phyloP scores from a whole-genome alignment of 768 basidiomycete genomes.

The Scleroderma citrinum region DNA sequence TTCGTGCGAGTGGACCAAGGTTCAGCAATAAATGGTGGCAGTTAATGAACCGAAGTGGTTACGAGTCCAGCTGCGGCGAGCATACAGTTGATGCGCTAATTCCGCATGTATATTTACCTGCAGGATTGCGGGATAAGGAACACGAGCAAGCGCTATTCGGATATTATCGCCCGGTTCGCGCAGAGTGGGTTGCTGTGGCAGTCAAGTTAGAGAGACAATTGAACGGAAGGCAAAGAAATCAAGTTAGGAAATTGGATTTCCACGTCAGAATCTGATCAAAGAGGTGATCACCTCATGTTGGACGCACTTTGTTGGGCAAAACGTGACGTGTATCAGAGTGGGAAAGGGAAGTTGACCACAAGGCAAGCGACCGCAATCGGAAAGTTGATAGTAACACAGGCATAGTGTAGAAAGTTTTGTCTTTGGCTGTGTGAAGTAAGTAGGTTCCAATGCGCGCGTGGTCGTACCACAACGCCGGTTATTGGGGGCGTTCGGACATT shows the following conservation, averaged over 20 bases:
- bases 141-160: constrained; percentile 21
- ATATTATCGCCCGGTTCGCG: constrained; percentile 23
- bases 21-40: constrained; percentile 8
- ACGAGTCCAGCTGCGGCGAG: constrained; percentile 8
- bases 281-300: constrained; percentile 27
- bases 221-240: constrained; percentile 22
- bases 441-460: constrained; percentile 13
- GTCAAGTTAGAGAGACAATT: constrained; percentile 17
- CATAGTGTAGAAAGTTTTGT: not conserved
- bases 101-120: not conserved
- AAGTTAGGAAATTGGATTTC: constrained; percentile 17
- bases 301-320: constrained; percentile 19
- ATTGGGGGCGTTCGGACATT: constrained; percentile 30
- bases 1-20: constrained; percentile 5
- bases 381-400: not conserved
- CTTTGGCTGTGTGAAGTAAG: constrained; percentile 5
- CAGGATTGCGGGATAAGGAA: constrained; percentile 2
- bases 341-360: constrained; percentile 20
- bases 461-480: constrained; percentile 20
- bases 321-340: constrained; percentile 22
- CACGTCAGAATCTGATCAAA: constrained; percentile 20
- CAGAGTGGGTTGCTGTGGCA: constrained; percentile 18
- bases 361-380: constrained; percentile 22
- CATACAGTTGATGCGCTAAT: constrained; percentile 8
- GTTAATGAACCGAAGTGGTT: constrained; percentile 10